Base-by-base conservation (phyloP, 371 early-diverging fungal species). In the Mortierella sp. region DNA sequence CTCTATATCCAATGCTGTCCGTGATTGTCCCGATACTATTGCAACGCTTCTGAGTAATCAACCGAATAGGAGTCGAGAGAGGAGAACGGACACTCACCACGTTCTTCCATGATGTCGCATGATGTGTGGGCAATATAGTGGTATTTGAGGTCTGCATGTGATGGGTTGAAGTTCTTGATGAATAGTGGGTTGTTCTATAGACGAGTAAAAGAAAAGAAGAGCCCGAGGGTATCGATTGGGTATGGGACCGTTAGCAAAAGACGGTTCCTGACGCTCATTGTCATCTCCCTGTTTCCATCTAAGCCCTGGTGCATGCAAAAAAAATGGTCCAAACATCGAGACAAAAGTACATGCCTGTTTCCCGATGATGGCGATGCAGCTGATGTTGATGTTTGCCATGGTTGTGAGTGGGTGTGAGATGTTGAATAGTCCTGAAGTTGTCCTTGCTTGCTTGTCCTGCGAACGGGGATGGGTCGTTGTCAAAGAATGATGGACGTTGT, bases 121-220 rank as follows among this genome's bases (percentile, higher is more conserved):
- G 97, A 94, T 0, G 96, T 97, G 77, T 97, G 96, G 44, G 96
- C 96, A 88, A 97, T 89, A 84, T 96, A 97, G 88, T 96, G 96
- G 88, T 94, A 97, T 84, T 96, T 96, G 55, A 97, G 91, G 84
- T 96, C 96, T 21, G 94, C 93, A 83, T 96, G 95, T 58, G 91
- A 88, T 18, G 90, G 83, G 73, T 92, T 94, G 83, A 95, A 96
- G 87, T 93, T 95, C 78, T 93, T 93, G 75, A 97, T 91, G 88
- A 91, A 96, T 35, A 97, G 82, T 4, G 98, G 98, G 87, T 96
- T 96, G 88, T 96, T 97, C 94, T 96, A 73, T 58, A 65, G 21
- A 11, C 11, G 32, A 4, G 21, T 27, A 32, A 29, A 56, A 71
- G 70, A 55, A 51, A 58, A 35, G 12, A 21, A 72, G 24, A n/a